These are phyloP conservation scores for Saccharomyces hybrid DNA, from an alignment of 1,139 yeast genomes.

Conservation along the genomic window DNA sequence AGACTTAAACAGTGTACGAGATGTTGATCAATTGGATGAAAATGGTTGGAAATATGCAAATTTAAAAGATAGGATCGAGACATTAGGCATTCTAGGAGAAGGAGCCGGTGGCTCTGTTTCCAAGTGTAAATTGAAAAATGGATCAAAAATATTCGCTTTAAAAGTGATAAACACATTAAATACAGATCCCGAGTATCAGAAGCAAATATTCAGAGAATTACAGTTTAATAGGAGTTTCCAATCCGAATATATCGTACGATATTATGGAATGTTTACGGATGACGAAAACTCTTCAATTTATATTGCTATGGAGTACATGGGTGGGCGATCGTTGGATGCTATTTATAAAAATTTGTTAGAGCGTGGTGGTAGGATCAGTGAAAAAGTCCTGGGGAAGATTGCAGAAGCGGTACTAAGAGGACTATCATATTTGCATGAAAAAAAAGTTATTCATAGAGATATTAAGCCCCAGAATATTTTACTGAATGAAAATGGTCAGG, in stretches of 20 bases:
- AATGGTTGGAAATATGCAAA: constrained; percentile 71
- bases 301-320: constrained; percentile 97
- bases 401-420: constrained; percentile 83
- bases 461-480: constrained; percentile 90
- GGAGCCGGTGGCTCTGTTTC: constrained; percentile 92
- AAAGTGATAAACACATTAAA: constrained; percentile 64
- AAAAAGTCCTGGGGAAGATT: constrained; percentile 81
- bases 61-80: constrained; percentile 49
- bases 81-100: constrained; percentile 72
- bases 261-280: constrained; percentile 84
- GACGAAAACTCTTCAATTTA: constrained; percentile 69
- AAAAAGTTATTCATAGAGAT: constrained; percentile 84
- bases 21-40: constrained; percentile 57
- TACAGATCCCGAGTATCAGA: constrained; percentile 72
- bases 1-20: constrained; percentile 21
- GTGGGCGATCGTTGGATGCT: constrained; percentile 84
- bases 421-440: constrained; percentile 76
- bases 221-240: constrained; percentile 79
- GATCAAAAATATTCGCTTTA: constrained; percentile 67
- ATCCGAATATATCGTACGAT: constrained; percentile 79
- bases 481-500: constrained; percentile 66
- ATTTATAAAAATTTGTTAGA: constrained; percentile 60
- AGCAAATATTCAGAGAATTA: constrained; percentile 80
- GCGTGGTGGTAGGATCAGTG: constrained; percentile 82
- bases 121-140: constrained; percentile 54